Base-by-base conservation (phyloP, 2,329 filamentous ascomycete genomes). In the Aureobasidium sp. region DNA sequence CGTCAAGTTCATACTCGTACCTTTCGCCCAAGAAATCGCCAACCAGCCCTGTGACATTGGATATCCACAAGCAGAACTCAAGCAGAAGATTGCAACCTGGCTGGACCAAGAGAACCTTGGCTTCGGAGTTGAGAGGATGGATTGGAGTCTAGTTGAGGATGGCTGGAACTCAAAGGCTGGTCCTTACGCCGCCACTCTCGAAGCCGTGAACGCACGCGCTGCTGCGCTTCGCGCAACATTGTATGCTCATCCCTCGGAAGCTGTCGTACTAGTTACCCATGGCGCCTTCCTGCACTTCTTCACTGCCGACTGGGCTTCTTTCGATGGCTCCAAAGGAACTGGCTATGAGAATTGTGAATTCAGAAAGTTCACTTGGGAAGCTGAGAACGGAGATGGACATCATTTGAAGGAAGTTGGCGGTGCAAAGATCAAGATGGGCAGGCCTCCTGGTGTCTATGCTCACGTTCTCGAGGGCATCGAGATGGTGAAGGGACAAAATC, bases 251-350 rank as follows among this genome's bases (percentile, higher is more conserved):
- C 61, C 63, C 29, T 62, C 62, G 11, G 60, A 63, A 40, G 58
- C 60, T 17, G 62, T 63, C 40, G 42, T 65, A 9, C 27, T 65
- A 12, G 61, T 65, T 24, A 61, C 63, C 17, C 63, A 65, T 42
- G 63, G 63, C 44, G 63, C 61, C n/a, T 65, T 65, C 48, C 37
- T 65, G 29, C 63, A 65, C 27, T 65, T 62, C 53, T 63, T 65
- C 53, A 59, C 63, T 8, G 63, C 61, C 29, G 63, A 65, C 49
- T 65, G 63, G 63, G 45, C 60, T 5, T 47, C 39, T 17, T 61
- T 61, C 22, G 60, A 61, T 40, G 60, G 49, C 9, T 15, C 60
- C n/a, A 61, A 49, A 22, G 60, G 60, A 22, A 61, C 60, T 22
- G 60, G 29, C 3, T 61, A 61, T 27, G 60, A 61, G 31, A 61